Percentiles rank a stretch among this genome's conserved stretches.
Conservation (phyloP, 306 rosid genomes). For the Prunus mume region DNA sequence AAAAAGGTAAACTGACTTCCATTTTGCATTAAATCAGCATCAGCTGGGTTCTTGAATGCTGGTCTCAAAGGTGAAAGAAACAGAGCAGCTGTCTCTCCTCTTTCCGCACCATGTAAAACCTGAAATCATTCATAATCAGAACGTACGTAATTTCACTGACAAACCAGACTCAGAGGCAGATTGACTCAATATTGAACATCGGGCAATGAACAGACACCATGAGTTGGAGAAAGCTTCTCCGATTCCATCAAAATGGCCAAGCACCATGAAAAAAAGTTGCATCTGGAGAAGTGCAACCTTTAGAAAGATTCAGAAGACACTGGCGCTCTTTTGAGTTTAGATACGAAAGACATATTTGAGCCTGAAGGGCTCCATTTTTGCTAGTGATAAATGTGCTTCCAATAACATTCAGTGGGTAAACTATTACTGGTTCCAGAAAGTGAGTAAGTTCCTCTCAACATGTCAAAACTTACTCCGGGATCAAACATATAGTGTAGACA, state of each 20-base stretch:
- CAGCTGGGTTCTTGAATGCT: constrained; percentile 57
- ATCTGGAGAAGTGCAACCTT: neutral
- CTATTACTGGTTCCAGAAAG: neutral
- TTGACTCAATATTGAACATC: neutral
- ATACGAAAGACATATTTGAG: constrained; percentile 11
- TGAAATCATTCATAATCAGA: constrained; percentile 35
- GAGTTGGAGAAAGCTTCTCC: neutral
- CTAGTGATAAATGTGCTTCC: constrained; percentile 1
- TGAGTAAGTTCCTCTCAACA: neutral
- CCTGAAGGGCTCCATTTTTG: constrained; percentile 13
- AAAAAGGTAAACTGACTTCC: constrained; percentile 96
- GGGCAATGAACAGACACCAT: neutral
- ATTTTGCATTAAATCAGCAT: constrained; percentile 42
- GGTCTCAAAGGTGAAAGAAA: constrained; percentile 87
- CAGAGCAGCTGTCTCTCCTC: constrained; percentile 84
- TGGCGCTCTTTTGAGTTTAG: neutral
- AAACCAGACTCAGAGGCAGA: constrained; percentile 2
- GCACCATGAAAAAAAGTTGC: neutral
- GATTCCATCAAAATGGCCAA: neutral
- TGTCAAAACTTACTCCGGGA: constrained; percentile 22
- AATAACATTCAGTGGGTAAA: neutral
- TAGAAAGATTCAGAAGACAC: constrained; percentile 6
- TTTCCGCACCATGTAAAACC: constrained; percentile 87
- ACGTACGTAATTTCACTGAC: constrained; percentile 17
- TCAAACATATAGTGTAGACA: constrained; percentile 6